Conservation (phyloP, 2,329 filamentous ascomycete genomes). For the Calonectria pseudoreteaudii region DNA sequence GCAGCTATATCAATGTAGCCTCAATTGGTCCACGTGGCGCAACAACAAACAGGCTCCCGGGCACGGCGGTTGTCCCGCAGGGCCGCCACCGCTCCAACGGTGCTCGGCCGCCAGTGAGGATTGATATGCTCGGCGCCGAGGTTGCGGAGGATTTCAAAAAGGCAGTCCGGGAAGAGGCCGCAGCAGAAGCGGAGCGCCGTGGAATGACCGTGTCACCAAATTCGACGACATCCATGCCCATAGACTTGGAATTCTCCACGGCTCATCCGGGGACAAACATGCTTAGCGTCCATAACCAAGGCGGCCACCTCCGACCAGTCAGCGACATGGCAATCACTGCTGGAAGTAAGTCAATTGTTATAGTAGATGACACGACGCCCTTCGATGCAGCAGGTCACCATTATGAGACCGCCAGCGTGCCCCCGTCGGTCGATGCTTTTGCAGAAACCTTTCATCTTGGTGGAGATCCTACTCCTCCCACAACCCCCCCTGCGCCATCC, state of each 20-base stretch:
- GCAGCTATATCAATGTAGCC: slow-evolving; percentile 60
- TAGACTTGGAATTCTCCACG: slow-evolving; percentile 55
- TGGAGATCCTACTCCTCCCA: slow-evolving; percentile 70
- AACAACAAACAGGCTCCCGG: slow-evolving; percentile 69
- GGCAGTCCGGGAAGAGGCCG: slow-evolving; percentile 75
- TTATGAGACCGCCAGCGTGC: slow-evolving; percentile 56
- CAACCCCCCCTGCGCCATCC: slow-evolving; percentile 65
- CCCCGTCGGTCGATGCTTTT: slow-evolving; percentile 65
- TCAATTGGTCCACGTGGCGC: slow-evolving; percentile 64
- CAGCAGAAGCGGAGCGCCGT: slow-evolving; percentile 48
- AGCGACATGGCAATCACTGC: slow-evolving; percentile 74
- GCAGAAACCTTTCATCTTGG: slow-evolving; percentile 63
- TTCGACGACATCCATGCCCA: slow-evolving; percentile 42
- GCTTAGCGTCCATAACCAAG: slow-evolving; percentile 49
- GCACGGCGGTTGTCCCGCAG: slow-evolving; percentile 71
- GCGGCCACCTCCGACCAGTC: slow-evolving; percentile 53
- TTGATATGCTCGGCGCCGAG: slow-evolving; percentile 85
- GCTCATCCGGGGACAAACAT: slow-evolving; percentile 55
- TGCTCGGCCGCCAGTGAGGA: slow-evolving; percentile 69
- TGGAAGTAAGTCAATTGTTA: slow-evolving; percentile 91
- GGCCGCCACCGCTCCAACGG: slow-evolving; percentile 58
- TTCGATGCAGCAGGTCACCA: slow-evolving; percentile 63
- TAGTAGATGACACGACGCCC: slow-evolving; percentile 77
- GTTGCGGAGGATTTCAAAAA: slow-evolving; percentile 83
- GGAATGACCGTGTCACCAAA: slow-evolving; percentile 38